Base-by-base conservation (phyloP, 164 flowering plant genomes). In the Litsea cubeba region DNA sequence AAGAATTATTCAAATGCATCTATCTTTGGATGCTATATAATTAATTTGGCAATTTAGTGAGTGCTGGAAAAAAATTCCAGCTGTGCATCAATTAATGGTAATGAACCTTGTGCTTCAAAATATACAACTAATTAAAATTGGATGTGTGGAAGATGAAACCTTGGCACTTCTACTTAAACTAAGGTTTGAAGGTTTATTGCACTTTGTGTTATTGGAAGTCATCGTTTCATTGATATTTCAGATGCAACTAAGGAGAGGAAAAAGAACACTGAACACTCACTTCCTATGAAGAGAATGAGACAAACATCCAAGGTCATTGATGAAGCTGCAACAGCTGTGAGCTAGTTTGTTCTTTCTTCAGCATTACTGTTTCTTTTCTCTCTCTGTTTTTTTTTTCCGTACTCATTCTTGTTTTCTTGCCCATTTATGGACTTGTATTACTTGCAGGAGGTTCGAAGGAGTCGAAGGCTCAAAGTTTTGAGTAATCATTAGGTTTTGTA, bases 391-490 rank as follows among this genome's bases (percentile, higher is more conserved):
- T 62, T 10, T 22, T n/a, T 3, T 62, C 0, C 2, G 0, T 54
- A 0, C 8, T 2, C 11, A 17, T 14, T 66, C 30, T 30, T 28
- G 30, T 22, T 22, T 24, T 28, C 69, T 15, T 30, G 14, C 11
- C 7, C 40, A 15, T 66, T 30, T 12, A 14, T 66, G 7, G 40
- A n/a, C 15, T 25, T 30, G 12, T 25, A 17, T 66, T 66, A 23
- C 30, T 12, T 70, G 20, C 72, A 70, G 72, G 26, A 50, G n/a
- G 62, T 25, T 70, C 72, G 62, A 20, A 70, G 72, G 28, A 50
- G n/a, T 50, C 72, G 62, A 15, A 50, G 60, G 54, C 72, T 30
- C 58, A 70, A 70, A 70, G 35, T 70, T 40, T 70, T 70, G 72
- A 70, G 62, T 20, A 18, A 40, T 40, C 32, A 5, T 35, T 68